A percentile compares a stretch with the other conserved stretches of the same genome.
phyloP scores from a whole-genome alignment of 2,329 filamentous ascomycete species.

The Neonectria neomacrospora region DNA sequence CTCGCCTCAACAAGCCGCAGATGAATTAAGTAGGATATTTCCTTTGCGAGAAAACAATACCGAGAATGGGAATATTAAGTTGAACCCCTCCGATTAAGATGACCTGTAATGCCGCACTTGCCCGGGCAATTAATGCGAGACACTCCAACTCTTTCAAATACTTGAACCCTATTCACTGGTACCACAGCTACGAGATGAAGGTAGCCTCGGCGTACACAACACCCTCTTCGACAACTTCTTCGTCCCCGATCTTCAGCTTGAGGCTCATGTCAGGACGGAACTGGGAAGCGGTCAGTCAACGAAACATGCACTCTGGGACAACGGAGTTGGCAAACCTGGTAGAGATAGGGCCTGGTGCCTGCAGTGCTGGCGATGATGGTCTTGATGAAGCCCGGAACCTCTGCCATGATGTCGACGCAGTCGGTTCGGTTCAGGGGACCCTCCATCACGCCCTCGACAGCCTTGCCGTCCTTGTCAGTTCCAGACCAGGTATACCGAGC shows the following conservation, averaged over 20 bases:
- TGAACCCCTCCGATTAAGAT: neutral
- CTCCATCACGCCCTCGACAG: slow-evolving; percentile 75
- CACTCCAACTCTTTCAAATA: neutral
- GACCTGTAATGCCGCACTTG: neutral
- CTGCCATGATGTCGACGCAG: slow-evolving; percentile 90
- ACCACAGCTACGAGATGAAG: slow-evolving; percentile 80
- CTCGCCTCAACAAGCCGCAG: neutral
- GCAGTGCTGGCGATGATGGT: slow-evolving; percentile 87
- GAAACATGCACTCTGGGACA: slow-evolving; percentile 19
- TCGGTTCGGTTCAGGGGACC: slow-evolving; percentile 78
- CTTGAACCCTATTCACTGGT: neutral
- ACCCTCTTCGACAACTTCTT: slow-evolving; percentile 83
- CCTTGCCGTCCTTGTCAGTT: slow-evolving; percentile 78
- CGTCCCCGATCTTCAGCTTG: slow-evolving; percentile 85
- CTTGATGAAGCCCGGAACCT: slow-evolving; percentile 95
- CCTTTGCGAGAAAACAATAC: neutral
- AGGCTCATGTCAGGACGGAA: slow-evolving; percentile 77
- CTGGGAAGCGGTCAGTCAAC: slow-evolving; percentile 55
- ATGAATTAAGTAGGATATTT: neutral
- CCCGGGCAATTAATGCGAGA: neutral
- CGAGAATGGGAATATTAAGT: neutral
- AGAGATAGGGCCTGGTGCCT: slow-evolving; percentile 97
- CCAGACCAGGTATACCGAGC: slow-evolving; percentile 83
- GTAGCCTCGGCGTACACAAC: slow-evolving; percentile 88
- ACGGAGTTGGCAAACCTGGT: slow-evolving; percentile 75